Evolutionary conservation across 331 rosid species (phyloP).

Genomic region (Rosa hybrid): DNA sequence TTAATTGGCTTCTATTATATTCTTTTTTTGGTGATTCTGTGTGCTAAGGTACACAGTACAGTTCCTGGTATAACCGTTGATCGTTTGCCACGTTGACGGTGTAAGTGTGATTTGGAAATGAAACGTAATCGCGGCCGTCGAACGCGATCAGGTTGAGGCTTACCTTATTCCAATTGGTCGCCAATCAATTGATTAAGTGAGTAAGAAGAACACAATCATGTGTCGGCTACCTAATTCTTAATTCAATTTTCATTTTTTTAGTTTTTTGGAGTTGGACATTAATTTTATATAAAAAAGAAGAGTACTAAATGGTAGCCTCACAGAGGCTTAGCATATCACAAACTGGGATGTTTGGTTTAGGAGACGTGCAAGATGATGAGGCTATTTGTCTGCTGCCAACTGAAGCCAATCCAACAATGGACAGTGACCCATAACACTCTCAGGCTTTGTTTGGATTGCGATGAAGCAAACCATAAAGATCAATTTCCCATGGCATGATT

Average conservation of each 20-base stretch:
- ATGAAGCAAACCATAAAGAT: background rate
- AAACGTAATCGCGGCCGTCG: slow-evolving; percentile 18
- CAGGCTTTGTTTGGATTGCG: background rate
- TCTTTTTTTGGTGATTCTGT: background rate
- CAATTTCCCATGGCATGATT: background rate
- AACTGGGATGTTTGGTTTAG: slow-evolving; percentile 34
- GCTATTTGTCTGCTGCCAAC: slow-evolving; percentile 6
- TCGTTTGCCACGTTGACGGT: background rate
- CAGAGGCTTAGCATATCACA: slow-evolving; percentile 26
- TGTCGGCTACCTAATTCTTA: background rate
- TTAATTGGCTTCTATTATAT: background rate
- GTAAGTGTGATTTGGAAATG: background rate
- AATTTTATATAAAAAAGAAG: background rate
- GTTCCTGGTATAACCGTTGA: background rate
- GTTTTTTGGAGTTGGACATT: background rate
- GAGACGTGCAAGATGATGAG: slow-evolving; percentile 19
- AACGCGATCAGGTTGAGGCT: background rate
- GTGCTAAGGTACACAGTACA: background rate
- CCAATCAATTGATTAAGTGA: background rate
- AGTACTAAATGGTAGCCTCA: slow-evolving; percentile 41
- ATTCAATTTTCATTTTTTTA: background rate
- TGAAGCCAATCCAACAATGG: background rate
- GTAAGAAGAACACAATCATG: background rate
- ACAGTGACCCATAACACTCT: background rate
- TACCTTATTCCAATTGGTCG: background rate